Evolutionary conservation across 2,329 filamentous ascomycete genomes (phyloP).

Genomic region (Calonectria henricotiae): DNA sequence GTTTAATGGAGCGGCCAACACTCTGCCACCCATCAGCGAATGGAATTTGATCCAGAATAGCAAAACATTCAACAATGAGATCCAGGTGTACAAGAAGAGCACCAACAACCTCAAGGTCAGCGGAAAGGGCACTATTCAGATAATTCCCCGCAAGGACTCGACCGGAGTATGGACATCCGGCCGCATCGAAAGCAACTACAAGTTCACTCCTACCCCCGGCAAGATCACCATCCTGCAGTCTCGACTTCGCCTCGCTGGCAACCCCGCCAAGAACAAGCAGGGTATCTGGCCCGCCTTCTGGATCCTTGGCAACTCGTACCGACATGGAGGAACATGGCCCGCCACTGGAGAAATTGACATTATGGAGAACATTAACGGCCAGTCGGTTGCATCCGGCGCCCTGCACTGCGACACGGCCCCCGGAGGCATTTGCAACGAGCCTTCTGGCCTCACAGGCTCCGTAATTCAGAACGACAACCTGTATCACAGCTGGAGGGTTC

Average conservation of each 20-base stretch:
- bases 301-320: slow-evolving; percentile 69
- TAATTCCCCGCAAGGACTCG: slow-evolving; percentile 64
- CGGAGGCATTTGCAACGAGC: slow-evolving; percentile 70
- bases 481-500: slow-evolving; percentile 68
- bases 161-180: slow-evolving; percentile 68
- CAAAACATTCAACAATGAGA: slow-evolving; percentile 68
- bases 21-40: slow-evolving; percentile 54
- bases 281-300: slow-evolving; percentile 75
- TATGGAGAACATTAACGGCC: slow-evolving; percentile 71
- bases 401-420: slow-evolving; percentile 66
- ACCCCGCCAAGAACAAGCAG: slow-evolving; percentile 62
- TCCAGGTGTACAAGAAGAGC: slow-evolving; percentile 66
- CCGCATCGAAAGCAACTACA: slow-evolving; percentile 68
- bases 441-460: slow-evolving; percentile 60
- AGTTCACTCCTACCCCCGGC: slow-evolving; percentile 65
- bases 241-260: slow-evolving; percentile 65
- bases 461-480: slow-evolving; percentile 58
- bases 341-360: slow-evolving; percentile 72
- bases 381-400: slow-evolving; percentile 65
- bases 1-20: slow-evolving; percentile 60
- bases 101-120: slow-evolving; percentile 67
- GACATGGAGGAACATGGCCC: slow-evolving; percentile 68
- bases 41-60: slow-evolving; percentile 64
- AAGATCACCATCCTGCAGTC: slow-evolving; percentile 66
- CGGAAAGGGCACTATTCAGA: slow-evolving; percentile 67